Conservation (phyloP, 2,329 filamentous ascomycete genomes). For the Penicillium sp. region DNA sequence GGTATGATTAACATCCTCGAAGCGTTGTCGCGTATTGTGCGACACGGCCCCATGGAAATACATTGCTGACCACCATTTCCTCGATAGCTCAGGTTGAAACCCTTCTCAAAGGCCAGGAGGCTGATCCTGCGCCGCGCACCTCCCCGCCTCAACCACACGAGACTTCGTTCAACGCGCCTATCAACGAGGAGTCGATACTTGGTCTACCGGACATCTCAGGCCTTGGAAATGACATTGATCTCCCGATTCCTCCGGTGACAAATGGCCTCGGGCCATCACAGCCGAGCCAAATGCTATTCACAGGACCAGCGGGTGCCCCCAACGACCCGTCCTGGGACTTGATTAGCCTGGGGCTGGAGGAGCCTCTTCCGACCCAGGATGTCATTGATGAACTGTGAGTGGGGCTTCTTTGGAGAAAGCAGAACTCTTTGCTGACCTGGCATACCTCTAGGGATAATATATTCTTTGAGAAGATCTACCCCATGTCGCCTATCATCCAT, state of each 20-base stretch:
- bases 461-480: slow-evolving; percentile 89
- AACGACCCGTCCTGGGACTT: slow-evolving; percentile 77
- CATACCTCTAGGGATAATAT: slow-evolving; percentile 65
- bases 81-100: slow-evolving; percentile 85
- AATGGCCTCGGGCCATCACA: slow-evolving; percentile 24
- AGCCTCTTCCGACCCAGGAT: slow-evolving; percentile 75
- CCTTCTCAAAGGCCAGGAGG: slow-evolving; percentile 77
- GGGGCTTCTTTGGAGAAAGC: not conserved
- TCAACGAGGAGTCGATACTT: slow-evolving; percentile 33
- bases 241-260: slow-evolving; percentile 28
- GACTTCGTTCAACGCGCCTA: slow-evolving; percentile 30
- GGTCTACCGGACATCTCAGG: slow-evolving; percentile 27
- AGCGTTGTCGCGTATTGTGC: slow-evolving; percentile 1
- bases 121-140: slow-evolving; percentile 35
- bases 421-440: slow-evolving; percentile 14
- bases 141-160: slow-evolving; percentile 28
- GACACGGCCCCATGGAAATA: not conserved
- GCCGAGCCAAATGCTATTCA: slow-evolving; percentile 22
- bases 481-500: slow-evolving; percentile 85
- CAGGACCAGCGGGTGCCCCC: slow-evolving; percentile 26
- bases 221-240: slow-evolving; percentile 24
- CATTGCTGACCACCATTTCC: slow-evolving; percentile 15
- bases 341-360: slow-evolving; percentile 77
- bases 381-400: slow-evolving; percentile 80
- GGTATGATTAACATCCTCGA: slow-evolving; percentile 59